These are phyloP conservation scores for Diaporthe aspalathi DNA, from an alignment of 2,329 filamentous ascomycete genomes.

Conservation along the genomic window DNA sequence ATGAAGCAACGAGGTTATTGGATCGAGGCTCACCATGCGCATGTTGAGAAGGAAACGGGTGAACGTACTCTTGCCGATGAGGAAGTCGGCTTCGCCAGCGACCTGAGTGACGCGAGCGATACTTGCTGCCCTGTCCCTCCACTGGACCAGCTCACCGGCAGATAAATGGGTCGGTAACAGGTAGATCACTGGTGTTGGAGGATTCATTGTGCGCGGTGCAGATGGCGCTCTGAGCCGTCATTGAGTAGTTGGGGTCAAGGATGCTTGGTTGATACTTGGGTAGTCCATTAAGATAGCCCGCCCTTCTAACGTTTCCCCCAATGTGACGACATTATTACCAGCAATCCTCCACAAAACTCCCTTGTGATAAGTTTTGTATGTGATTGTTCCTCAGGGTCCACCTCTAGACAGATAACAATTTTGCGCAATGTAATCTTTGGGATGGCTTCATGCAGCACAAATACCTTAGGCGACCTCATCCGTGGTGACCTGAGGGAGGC, in stretches of 20 bases:
- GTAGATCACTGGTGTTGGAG: constrained; percentile 73
- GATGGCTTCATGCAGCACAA: not conserved
- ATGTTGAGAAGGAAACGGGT: too few species aligned
- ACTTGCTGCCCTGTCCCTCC: constrained; percentile 73
- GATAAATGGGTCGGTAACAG: constrained; percentile 78
- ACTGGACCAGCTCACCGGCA: constrained; percentile 68
- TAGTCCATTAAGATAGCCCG: too few species aligned
- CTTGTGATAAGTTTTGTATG: not conserved
- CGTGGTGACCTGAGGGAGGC: not conserved
- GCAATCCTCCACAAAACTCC: not conserved
- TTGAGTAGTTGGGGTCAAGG: not conserved
- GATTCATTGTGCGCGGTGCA: constrained; percentile 43
- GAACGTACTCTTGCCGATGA: constrained; percentile 71
- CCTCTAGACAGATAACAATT: not conserved
- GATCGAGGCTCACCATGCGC: too few species aligned
- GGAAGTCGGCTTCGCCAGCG: constrained; percentile 75
- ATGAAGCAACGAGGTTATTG: not conserved
- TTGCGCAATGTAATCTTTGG: not conserved
- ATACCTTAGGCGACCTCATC: not conserved
- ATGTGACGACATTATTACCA: constrained; percentile 10
- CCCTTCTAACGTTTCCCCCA: too few species aligned
- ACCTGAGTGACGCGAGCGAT: constrained; percentile 83
- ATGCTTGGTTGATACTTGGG: too few species aligned
- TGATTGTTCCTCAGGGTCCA: not conserved
- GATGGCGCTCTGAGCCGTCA: not conserved